A percentile compares a stretch with the other conserved stretches of the same genome.
These are phyloP conservation scores for Colletotrichum higginsianum DNA, from an alignment of 2,329 filamentous ascomycete genomes.

Conservation along the genomic window DNA sequence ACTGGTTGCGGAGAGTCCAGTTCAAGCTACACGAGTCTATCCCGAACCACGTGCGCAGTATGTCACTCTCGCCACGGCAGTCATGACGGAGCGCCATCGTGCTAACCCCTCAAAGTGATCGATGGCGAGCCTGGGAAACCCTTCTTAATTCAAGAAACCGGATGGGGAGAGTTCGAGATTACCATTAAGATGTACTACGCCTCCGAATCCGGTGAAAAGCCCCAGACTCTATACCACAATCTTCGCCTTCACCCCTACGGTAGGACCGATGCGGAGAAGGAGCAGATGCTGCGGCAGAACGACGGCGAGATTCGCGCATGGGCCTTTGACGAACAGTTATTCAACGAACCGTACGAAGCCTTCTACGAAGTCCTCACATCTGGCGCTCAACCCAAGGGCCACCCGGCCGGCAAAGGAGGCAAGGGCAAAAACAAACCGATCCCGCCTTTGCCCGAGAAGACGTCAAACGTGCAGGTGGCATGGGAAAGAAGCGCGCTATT, in stretches of 20 bases:
- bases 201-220: conserved; percentile 90
- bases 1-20: conserved; percentile 97
- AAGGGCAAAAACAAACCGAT: conserved; percentile 68
- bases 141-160: conserved; percentile 91
- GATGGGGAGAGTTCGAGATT: conserved; percentile 98
- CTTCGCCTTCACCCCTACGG: conserved; percentile 93
- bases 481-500: conserved; percentile 82
- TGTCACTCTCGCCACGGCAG: conserved; percentile 47
- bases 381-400: conserved; percentile 71
- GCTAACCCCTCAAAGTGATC: conserved; percentile 65
- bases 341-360: conserved; percentile 95
- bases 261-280: conserved; percentile 81
- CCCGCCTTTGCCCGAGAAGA: conserved; percentile 50
- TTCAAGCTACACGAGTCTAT: conserved; percentile 99
- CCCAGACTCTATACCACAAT: conserved; percentile 95
- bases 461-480: conserved; percentile 48
- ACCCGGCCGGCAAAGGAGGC: conserved; percentile 60
- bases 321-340: conserved; percentile 93
- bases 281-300: conserved; percentile 66
- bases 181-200: conserved; percentile 95
- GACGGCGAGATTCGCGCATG: conserved; percentile 80
- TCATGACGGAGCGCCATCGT: neutral
- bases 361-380: conserved; percentile 90
- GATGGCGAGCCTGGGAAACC: conserved; percentile 78
- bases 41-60: conserved; percentile 87